phyloP scores from a whole-genome alignment of 2,329 filamentous ascomycete species.

The Nectriaceae sp. region DNA sequence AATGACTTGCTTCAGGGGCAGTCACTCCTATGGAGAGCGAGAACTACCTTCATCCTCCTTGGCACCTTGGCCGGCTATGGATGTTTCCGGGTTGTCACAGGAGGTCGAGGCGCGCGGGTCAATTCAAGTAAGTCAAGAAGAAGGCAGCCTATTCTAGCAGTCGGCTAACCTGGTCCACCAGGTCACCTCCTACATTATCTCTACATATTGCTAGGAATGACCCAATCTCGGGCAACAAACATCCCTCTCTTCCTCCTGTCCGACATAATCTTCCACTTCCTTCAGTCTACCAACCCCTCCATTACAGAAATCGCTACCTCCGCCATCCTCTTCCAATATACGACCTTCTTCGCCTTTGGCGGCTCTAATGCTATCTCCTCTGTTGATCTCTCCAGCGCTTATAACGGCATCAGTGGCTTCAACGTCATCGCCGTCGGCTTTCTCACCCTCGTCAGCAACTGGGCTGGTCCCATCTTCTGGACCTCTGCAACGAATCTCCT shows the following conservation, averaged over 20 bases:
- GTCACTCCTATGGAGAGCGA: constrained; percentile 50
- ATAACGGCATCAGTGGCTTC: constrained; percentile 86
- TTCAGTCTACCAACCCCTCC: constrained; percentile 50
- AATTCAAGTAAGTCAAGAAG: constrained; percentile 36
- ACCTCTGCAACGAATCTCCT: constrained; percentile 64
- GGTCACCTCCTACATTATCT: constrained; percentile 64
- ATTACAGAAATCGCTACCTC: constrained; percentile 66
- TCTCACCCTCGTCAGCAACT: constrained; percentile 86
- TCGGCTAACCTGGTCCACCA: constrained; percentile 16
- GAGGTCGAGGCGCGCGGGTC: constrained; percentile 23
- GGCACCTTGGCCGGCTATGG: constrained; percentile 40
- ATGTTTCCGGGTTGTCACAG: constrained; percentile 39
- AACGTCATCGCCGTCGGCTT: constrained; percentile 78
- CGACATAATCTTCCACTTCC: constrained; percentile 56
- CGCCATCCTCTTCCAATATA: constrained; percentile 75
- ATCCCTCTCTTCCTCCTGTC: constrained; percentile 83
- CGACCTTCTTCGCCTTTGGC: constrained; percentile 86
- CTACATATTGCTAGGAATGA: constrained; percentile 77
- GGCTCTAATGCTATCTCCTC: constrained; percentile 94
- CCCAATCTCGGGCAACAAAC: constrained; percentile 83
- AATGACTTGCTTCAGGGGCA: constrained; percentile 43
- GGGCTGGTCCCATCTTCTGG: constrained; percentile 92
- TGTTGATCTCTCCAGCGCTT: constrained; percentile 91
- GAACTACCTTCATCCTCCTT: constrained; percentile 53
- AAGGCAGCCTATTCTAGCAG: too few relatives aligned